Conservation (phyloP, 176 grass and related monocot species). For the Hyparrhenia diplandra region DNA sequence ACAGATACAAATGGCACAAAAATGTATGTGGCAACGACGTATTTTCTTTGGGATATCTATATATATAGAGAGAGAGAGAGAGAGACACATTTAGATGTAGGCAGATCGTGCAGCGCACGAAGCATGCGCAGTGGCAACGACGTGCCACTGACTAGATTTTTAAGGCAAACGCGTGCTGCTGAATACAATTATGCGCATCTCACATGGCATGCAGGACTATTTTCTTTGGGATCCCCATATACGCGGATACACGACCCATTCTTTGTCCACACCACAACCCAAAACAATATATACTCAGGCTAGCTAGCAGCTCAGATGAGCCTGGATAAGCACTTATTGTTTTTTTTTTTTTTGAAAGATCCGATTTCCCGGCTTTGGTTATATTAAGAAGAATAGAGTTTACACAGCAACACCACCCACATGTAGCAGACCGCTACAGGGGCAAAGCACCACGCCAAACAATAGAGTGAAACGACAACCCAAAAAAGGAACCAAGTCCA, state of each 20-base stretch:
- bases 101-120: not conserved
- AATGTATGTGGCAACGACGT: too few relatives aligned
- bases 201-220: not conserved
- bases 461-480: too few relatives aligned
- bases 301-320: not conserved
- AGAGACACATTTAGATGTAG: not conserved
- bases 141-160: not conserved
- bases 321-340: not conserved
- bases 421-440: too few relatives aligned
- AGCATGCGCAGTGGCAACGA: not conserved
- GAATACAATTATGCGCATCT: too few relatives aligned
- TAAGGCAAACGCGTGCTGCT: not conserved
- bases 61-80: too few relatives aligned
- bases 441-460: too few relatives aligned
- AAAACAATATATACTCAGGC: not conserved
- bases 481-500: too few relatives aligned
- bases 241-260: not conserved
- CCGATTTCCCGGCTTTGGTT: too few relatives aligned
- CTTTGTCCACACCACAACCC: not conserved
- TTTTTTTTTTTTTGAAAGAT: too few relatives aligned
- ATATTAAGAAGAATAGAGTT: too few relatives aligned
- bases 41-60: too few relatives aligned
- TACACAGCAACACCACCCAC: too few relatives aligned
- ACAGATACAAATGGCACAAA: not conserved
- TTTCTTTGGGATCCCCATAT: slow-evolving; percentile 8